phyloP scores from a whole-genome alignment of 2,329 filamentous ascomycete genomes.

The Talaromyces sp. region DNA sequence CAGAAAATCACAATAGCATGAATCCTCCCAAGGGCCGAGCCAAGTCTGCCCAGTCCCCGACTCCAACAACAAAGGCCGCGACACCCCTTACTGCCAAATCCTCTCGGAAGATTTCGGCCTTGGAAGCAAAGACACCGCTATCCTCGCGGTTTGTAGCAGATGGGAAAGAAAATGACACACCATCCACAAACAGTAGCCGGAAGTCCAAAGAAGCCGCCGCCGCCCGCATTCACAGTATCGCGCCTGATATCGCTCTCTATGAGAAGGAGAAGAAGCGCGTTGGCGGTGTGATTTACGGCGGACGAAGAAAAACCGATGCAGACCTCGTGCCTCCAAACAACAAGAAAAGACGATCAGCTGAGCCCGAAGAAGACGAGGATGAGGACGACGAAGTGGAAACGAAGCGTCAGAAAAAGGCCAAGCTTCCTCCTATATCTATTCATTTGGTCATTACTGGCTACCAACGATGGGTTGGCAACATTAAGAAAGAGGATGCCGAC shows the following conservation, averaged over 20 bases:
- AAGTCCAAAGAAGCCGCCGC: slow-evolving; percentile 83
- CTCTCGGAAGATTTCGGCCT: slow-evolving; percentile 22
- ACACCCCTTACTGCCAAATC: slow-evolving; percentile 17
- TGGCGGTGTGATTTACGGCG: slow-evolving; percentile 58
- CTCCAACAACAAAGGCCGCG: neutral
- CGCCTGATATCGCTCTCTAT: slow-evolving; percentile 80
- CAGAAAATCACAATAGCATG: slow-evolving; percentile 5
- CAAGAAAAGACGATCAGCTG: slow-evolving; percentile 40
- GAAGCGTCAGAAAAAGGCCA: slow-evolving; percentile 57
- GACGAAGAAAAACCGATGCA: slow-evolving; percentile 41
- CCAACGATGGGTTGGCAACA: slow-evolving; percentile 69
- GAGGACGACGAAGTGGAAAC: slow-evolving; percentile 47
- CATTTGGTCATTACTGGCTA: slow-evolving; percentile 80
- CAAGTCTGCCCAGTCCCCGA: slow-evolving; percentile 13
- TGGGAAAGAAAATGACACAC: slow-evolving; percentile 80
- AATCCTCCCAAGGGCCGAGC: slow-evolving; percentile 17
- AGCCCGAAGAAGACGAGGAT: slow-evolving; percentile 41
- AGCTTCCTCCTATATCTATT: slow-evolving; percentile 61
- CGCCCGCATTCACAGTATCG: slow-evolving; percentile 68
- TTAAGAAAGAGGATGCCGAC: slow-evolving; percentile 70
- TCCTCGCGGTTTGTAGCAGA: slow-evolving; percentile 46
- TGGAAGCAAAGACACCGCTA: slow-evolving; percentile 47
- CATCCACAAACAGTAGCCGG: slow-evolving; percentile 67
- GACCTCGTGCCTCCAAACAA: slow-evolving; percentile 26
- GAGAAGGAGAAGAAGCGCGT: slow-evolving; percentile 88